Evolutionary conservation across 352 stramenopile genomes (phyloP), one percentile per base, ranked within the genome.

Genomic region (Phytophthora fragariaefolia): DNA sequence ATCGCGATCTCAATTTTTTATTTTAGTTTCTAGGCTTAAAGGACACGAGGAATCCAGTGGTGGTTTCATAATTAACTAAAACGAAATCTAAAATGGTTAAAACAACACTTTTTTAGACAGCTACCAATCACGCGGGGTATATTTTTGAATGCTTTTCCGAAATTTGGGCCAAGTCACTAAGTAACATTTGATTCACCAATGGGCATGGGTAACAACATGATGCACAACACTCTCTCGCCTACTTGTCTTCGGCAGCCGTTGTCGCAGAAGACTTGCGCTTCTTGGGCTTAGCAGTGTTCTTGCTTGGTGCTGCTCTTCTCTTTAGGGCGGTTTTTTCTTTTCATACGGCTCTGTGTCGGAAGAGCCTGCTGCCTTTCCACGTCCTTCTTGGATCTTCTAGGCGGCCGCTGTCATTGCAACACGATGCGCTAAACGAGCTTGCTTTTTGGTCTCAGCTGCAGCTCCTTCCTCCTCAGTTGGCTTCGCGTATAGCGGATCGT

Each of bases 401-500:
- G 26, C 28, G 28, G 28, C 28, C 28, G 28, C 28, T 34, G 28
- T 10, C 28, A 34, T 34, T 34, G 28, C 28, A 34, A 10, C 28
- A 34, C 28, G 28, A 34, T 34, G 28, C 28, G 2, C 28, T 34
- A 34, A 34, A 34, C 28, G 28, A 34, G 28, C 28, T 34, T 34
- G 28, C 12, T 34, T 34, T 34, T 26, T 49, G 4, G 36, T 17
- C 47, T 58, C 54, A 5, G 61, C 45, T n/a, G 42, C 40, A 13
- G 47, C 6, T 45, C 40, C 36, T 56, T 70, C 36, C 8, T 63
- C 15, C 2, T 43, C 34, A 9, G 13, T 63, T 32, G 47, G 61
- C 12, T 49, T 49, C 22, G 62, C 53, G 54, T 70, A 70, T 18
- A 64, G 18, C 1, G n/a, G 15, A 43, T 73, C 48, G 24, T 56